Base-by-base conservation (phyloP, 331 rosid genomes). In the Rhamnella rubrinervis region DNA sequence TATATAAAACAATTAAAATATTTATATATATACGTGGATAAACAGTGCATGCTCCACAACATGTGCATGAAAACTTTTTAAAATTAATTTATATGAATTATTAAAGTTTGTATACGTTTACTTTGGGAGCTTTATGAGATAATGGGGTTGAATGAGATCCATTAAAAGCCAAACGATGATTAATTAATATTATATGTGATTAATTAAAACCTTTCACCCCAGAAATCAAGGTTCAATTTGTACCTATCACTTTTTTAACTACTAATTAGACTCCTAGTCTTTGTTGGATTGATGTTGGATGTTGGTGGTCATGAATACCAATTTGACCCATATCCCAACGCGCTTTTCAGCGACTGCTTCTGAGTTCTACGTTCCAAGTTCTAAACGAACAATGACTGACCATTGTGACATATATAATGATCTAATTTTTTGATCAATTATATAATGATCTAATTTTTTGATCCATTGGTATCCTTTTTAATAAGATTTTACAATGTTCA, bases 221-320 rank as follows among this genome's bases (percentile, higher is more conserved):
- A 83, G 85, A 89, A 87, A 84, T 89, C 84, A 87, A 84, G 92
- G 98, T 83, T 82, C 75, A 55, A 38, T 76, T 82, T 86, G 71
- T 14, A 75, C 73, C 78, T 61, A 53, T 61, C 59, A 21, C 28
- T 61, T 66, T 78, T 56, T 16, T 57, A 71, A 77, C 68, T 53
- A 80, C 74, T 61, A 57, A 66, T 76, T 75, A 76, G 81, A 35
- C 69, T 73, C 47, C 2, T 78, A 73, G 71, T 67, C 66, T 75
- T 70, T 68, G 77, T 68, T 59, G 73, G 72, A 61, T 67, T 51
- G 58, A 55, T 53, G 66, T 66, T 46, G 55, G 46, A 59, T 21
- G 44, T 46, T 63, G 10, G 70, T 55, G 57, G 52, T 56, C 71
- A 70, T 49, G 39, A 37, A 18, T 77, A 55, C 62, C 58, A 51